Percentiles rank a stretch among this genome's conserved stretches.
Evolutionary conservation across 2,329 filamentous ascomycete genomes (phyloP).

Genomic region (Paracorniculantispora psalliotae): DNA sequence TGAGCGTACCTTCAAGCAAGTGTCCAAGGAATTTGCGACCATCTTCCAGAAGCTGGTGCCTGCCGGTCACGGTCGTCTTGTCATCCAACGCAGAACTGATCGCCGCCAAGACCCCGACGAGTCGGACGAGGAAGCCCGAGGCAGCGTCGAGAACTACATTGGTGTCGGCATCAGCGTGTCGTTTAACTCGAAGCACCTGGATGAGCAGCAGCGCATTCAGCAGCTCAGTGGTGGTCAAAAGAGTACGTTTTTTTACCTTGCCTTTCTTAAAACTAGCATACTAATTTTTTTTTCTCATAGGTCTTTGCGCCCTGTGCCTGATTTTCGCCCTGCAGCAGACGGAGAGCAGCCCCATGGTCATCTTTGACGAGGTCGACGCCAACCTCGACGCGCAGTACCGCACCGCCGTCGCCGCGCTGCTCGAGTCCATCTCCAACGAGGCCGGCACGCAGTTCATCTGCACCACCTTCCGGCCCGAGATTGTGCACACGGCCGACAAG

Average conservation of each 20-base stretch:
- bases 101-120: slow-evolving; percentile 55
- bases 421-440: slow-evolving; percentile 69
- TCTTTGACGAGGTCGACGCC: slow-evolving; percentile 98
- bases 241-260: slow-evolving; percentile 55
- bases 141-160: slow-evolving; percentile 86
- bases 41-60: slow-evolving; percentile 96
- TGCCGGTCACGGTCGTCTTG: slow-evolving; percentile 81
- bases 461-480: slow-evolving; percentile 96
- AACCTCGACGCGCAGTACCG: slow-evolving; percentile 98
- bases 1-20: slow-evolving; percentile 96
- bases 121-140: slow-evolving; percentile 63
- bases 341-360: slow-evolving; percentile 95
- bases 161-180: slow-evolving; percentile 96
- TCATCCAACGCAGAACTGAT: slow-evolving; percentile 89
- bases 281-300: slow-evolving; percentile 37
- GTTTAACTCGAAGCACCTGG: slow-evolving; percentile 92
- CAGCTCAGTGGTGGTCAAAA: slow-evolving; percentile 97
- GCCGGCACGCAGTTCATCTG: slow-evolving; percentile 84
- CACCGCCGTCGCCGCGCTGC: slow-evolving; percentile 85
- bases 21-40: slow-evolving; percentile 84
- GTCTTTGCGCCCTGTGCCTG: slow-evolving; percentile 91
- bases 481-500: slow-evolving; percentile 91
- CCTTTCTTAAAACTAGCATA: slow-evolving; percentile 3
- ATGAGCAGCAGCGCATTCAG: slow-evolving; percentile 96
- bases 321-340: slow-evolving; percentile 99